These are phyloP conservation scores for Camelina sativa DNA, from an alignment of 345 rosid species.

Conservation along the genomic window DNA sequence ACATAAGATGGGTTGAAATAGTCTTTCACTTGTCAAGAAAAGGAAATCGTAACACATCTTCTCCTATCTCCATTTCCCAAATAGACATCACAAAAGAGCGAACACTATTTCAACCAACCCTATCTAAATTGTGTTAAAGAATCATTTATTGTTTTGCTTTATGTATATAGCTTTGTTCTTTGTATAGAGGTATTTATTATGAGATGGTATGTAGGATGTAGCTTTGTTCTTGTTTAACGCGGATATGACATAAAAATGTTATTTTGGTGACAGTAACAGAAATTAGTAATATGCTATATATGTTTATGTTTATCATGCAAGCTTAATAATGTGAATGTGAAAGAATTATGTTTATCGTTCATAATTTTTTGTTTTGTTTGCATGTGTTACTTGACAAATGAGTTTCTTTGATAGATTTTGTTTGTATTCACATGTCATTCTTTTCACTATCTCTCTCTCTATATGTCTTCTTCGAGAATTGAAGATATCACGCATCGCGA, in stretches of 20 bases:
- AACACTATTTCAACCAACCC: background rate
- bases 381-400: conserved; percentile 10
- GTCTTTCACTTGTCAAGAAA: background rate
- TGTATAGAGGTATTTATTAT: too few species aligned
- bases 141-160: background rate
- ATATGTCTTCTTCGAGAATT: background rate
- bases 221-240: too few species aligned
- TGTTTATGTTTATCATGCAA: too few species aligned
- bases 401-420: background rate
- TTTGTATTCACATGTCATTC: conserved; percentile 1
- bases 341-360: background rate
- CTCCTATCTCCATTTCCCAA: background rate
- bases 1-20: background rate
- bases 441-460: background rate
- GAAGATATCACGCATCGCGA: background rate
- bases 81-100: background rate
- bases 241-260: too few species aligned
- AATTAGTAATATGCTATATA: too few species aligned
- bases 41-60: background rate
- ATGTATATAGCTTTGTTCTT: too few species aligned
- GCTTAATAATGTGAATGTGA: too few species aligned
- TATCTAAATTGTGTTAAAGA: background rate
- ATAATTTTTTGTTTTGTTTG: background rate
- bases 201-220: too few species aligned
- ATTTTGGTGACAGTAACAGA: too few species aligned